Evolutionary conservation across 2,329 filamentous ascomycete species (phyloP).

Genomic region (Grosmannia huntii): DNA sequence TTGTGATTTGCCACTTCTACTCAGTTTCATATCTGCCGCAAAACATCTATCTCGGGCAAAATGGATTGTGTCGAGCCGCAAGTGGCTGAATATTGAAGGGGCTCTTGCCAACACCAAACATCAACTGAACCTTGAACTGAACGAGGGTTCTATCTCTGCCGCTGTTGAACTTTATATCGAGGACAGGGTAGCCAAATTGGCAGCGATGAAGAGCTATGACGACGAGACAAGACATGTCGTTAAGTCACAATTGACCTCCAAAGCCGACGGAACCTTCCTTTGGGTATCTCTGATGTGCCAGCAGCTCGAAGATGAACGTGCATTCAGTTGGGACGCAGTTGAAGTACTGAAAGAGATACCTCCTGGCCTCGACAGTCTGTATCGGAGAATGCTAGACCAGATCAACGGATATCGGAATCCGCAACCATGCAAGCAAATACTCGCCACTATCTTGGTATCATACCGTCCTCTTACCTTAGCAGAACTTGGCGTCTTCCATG

Average conservation of each 20-base stretch:
- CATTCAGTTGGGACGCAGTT: conserved; percentile 6
- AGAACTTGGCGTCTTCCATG: neutral
- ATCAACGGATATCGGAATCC: conserved; percentile 17
- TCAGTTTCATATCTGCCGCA: conserved; percentile 21
- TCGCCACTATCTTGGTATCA: conserved; percentile 11
- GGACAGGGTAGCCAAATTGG: neutral
- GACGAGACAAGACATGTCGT: conserved; percentile 10
- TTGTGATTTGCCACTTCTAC: conserved; percentile 14
- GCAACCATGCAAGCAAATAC: conserved; percentile 20
- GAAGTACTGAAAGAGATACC: conserved; percentile 16
- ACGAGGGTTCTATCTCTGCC: neutral
- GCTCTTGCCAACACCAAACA: conserved; percentile 11
- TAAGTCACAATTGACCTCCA: conserved; percentile 14
- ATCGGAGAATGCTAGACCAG: conserved; percentile 23
- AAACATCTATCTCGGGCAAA: conserved; percentile 17
- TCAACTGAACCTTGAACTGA: neutral
- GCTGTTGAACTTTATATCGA: neutral
- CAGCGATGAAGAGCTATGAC: neutral
- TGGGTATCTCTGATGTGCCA: conserved; percentile 29
- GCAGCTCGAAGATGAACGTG: conserved; percentile 7
- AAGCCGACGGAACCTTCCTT: conserved; percentile 28
- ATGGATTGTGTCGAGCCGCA: conserved; percentile 31
- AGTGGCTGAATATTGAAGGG: conserved; percentile 23
- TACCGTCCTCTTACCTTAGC: neutral
- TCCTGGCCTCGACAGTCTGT: conserved; percentile 22